phyloP scores from a whole-genome alignment of 225 moss, liverwort and hornwort genomes.

The Neckera pumila region DNA sequence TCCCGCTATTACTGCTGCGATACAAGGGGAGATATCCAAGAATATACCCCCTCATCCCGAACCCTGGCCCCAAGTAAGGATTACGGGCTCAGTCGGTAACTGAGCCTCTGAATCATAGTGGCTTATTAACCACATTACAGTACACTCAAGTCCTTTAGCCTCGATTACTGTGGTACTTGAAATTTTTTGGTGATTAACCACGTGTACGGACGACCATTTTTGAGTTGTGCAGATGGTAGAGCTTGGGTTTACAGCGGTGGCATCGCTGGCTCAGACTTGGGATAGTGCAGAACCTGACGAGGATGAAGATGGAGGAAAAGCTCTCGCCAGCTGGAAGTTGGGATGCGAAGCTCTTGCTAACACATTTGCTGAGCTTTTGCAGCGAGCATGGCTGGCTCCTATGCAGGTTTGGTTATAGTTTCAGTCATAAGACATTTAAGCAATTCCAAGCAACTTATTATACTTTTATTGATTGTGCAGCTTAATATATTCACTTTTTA shows the following conservation, averaged over 20 bases:
- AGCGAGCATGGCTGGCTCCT: slow-evolving; percentile 63
- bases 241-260: slow-evolving; percentile 76
- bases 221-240: slow-evolving; percentile 58
- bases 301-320: slow-evolving; percentile 69
- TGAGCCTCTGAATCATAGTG: slow-evolving; percentile 3
- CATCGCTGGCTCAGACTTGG: slow-evolving; percentile 80
- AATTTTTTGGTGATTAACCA: neutral
- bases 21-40: slow-evolving; percentile 32
- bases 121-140: slow-evolving; percentile 15
- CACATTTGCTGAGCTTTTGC: slow-evolving; percentile 71
- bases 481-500: neutral
- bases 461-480: neutral
- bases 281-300: slow-evolving; percentile 84
- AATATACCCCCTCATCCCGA: slow-evolving; percentile 29
- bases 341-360: slow-evolving; percentile 51
- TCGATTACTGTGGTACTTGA: neutral
- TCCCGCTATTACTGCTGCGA: slow-evolving; percentile 38
- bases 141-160: neutral
- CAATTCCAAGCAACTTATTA: neutral
- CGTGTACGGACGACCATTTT: neutral
- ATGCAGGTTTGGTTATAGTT: slow-evolving; percentile 23
- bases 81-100: slow-evolving; percentile 1
- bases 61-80: slow-evolving; percentile 46
- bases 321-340: slow-evolving; percentile 58
- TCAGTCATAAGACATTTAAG: neutral